Evolutionary conservation across 2,329 filamentous ascomycete genomes (phyloP).

Genomic region (Diaporthe sp.): DNA sequence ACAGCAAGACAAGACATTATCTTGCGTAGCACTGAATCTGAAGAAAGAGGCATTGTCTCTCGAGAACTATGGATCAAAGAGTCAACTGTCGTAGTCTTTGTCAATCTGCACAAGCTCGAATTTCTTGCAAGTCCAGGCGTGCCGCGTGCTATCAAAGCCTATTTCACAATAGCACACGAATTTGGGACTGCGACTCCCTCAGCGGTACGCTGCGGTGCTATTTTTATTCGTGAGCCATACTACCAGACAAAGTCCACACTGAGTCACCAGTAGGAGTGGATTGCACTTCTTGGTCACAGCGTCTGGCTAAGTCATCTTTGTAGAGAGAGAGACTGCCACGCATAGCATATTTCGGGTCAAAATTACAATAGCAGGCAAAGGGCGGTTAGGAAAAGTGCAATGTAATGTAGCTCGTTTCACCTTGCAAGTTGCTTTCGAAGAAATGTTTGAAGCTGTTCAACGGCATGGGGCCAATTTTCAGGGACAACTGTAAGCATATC

Average conservation of each 20-base stretch:
- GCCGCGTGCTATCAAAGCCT: background rate
- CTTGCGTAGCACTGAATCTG: background rate
- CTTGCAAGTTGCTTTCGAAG: background rate
- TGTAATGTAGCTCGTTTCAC: background rate
- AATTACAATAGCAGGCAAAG: background rate
- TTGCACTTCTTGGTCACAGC: background rate
- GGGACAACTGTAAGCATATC: too few relatives aligned
- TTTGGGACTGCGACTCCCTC: background rate
- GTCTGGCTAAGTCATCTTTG: background rate
- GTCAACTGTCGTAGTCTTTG: background rate
- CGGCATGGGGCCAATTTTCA: too few relatives aligned
- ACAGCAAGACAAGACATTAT: conserved; percentile 4
- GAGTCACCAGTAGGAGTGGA: background rate
- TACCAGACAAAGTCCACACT: background rate
- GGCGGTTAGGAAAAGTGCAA: background rate
- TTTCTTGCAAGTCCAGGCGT: background rate
- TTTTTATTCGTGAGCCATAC: background rate
- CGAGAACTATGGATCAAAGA: background rate
- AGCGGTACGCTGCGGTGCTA: background rate
- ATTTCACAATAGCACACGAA: background rate
- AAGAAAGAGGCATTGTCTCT: background rate
- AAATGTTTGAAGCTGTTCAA: too few relatives aligned
- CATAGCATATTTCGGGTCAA: background rate
- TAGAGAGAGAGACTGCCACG: background rate
- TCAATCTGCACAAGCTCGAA: background rate